Evolutionary conservation across 352 stramenopile species (phyloP).

Genomic region (Phytophthora europaea): DNA sequence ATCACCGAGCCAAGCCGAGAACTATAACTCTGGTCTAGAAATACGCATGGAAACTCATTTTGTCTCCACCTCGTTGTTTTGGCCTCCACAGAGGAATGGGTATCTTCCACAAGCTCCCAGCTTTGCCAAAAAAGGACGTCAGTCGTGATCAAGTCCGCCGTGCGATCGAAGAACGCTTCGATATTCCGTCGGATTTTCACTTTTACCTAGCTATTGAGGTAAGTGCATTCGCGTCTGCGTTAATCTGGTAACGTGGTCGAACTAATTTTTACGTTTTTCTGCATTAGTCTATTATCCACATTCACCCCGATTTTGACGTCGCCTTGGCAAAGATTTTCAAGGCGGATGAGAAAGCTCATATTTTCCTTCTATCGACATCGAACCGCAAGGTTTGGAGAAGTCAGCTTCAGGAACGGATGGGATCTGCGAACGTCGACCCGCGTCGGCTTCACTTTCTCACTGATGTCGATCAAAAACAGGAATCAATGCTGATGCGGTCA

Average conservation of each 20-base stretch:
- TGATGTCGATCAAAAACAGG: conserved; percentile 66
- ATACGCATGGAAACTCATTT: neutral
- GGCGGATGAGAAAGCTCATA: conserved; percentile 54
- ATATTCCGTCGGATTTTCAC: conserved; percentile 57
- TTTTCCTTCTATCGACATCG: conserved; percentile 71
- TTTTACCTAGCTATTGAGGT: conserved; percentile 80
- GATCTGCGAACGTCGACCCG: conserved; percentile 27
- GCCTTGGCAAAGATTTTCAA: conserved; percentile 57
- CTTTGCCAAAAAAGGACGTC: conserved; percentile 47
- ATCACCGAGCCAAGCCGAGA: neutral
- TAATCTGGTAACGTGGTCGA: neutral
- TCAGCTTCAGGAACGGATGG: conserved; percentile 58
- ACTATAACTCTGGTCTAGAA: neutral
- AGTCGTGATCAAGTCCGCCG: conserved; percentile 56
- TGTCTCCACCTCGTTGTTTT: neutral
- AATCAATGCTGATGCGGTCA: conserved; percentile 55
- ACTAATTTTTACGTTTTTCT: conserved; percentile 1
- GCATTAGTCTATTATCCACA: conserved; percentile 72
- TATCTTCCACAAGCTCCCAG: conserved; percentile 63
- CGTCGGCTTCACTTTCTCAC: conserved; percentile 67
- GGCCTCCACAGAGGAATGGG: conserved; percentile 60
- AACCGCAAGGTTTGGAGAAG: conserved; percentile 66
- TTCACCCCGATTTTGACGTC: conserved; percentile 80
- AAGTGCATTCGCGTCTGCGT: conserved; percentile 6
- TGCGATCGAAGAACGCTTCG: conserved; percentile 67